Base-by-base conservation (phyloP, 2,329 filamentous ascomycete species). In the Penicillium sp. region DNA sequence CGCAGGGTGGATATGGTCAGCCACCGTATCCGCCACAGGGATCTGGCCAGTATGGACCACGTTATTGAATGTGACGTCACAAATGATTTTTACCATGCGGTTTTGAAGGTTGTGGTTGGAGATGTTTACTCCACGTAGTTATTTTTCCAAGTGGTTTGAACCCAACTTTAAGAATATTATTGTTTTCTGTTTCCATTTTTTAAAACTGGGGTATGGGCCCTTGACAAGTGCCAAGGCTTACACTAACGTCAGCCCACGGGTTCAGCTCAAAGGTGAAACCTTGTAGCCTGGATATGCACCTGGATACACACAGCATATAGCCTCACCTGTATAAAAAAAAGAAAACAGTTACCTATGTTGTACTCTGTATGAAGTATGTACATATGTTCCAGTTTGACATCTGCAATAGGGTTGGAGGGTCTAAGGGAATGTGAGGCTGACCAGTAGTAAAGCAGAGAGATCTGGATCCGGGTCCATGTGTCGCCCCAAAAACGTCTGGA, bases 41-140 rank as follows among this genome's bases (percentile, higher is more conserved):
- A 14, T 30, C 57, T 33, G 63, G 64, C 14, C 31, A 35, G 30
- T 59, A 66, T 44, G 61, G 58, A 40, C 61, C 62, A 56, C 62
- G 67, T 12, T 69, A 69, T 46, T 68, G 60, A 43, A n/a, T 17
- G 28, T 56, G 62, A 64, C 55, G 55, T 60, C 57, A 59, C 17
- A 11, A 35, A 22, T 22, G 22, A 22, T 22, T 22, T 22, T 50
- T 46, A 25, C 47, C 41, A 31, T 37, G 38, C 33, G n/a, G 14
- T 10, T 35, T 42, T 49, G 14, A 43, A n/a, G 5, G 10, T 31
- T 25, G 46, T 28, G 19, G 14, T 46, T 37, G 30, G 44, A 11
- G 17, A 12, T 22, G 11, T 6, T 43, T 12, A 42, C 28, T 31
- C 47, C 28, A 31, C 36, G 28, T 52, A 40, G 38, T 36, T 14